phyloP scores from a whole-genome alignment of 2,329 filamentous ascomycete genomes.

The Coniella lustricola region DNA sequence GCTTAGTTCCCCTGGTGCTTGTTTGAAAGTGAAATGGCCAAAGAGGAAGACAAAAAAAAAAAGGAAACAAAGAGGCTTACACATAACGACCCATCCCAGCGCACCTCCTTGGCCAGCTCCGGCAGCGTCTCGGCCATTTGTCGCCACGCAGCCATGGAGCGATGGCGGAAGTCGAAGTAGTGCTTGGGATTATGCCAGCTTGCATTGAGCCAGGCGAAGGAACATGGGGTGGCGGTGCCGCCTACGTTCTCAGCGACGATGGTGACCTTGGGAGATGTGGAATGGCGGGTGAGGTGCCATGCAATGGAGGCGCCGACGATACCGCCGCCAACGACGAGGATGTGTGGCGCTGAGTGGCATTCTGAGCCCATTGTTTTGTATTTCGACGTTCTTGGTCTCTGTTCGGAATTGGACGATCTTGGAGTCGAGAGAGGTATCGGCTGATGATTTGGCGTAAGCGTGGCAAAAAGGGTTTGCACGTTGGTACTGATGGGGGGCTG shows the following conservation, averaged over 20 bases:
- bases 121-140: constrained; percentile 20
- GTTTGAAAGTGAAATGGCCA: background rate
- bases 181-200: constrained; percentile 20
- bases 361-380: constrained; percentile 6
- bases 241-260: constrained; percentile 23
- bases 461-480: too few relatives aligned
- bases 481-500: too few relatives aligned
- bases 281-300: constrained; percentile 22
- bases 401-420: too few relatives aligned
- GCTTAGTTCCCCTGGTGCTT: too few relatives aligned
- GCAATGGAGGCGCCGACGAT: constrained; percentile 26
- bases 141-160: constrained; percentile 24
- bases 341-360: constrained; percentile 9
- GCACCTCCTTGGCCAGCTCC: constrained; percentile 16
- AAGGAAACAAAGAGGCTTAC: constrained; percentile 1
- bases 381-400: too few relatives aligned
- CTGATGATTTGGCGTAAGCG: too few relatives aligned
- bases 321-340: constrained; percentile 23
- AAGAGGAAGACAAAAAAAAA: background rate
- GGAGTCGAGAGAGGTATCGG: too few relatives aligned
- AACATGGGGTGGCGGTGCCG: constrained; percentile 25
- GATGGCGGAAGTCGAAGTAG: constrained; percentile 25
- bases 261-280: constrained; percentile 21
- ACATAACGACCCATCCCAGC: constrained; percentile 22
- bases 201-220: constrained; percentile 28